Base-by-base conservation (phyloP, 179 eudicot species). In the Spinacia oleracea region DNA sequence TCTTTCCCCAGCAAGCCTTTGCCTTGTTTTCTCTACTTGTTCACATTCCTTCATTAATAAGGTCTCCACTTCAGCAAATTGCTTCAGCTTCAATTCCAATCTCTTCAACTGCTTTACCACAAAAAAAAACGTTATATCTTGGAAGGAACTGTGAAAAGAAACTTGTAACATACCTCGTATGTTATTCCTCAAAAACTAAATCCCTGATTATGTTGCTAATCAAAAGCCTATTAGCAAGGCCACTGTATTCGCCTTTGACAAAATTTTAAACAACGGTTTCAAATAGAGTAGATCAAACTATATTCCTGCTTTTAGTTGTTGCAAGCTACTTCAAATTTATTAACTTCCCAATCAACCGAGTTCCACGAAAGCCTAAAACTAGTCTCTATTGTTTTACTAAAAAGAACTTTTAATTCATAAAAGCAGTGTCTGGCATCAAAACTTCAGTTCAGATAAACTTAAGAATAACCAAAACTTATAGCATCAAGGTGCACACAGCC, bases 51-150 rank as follows among this genome's bases (percentile, higher is more conserved):
- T 93, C 97, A 93, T 95, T 43, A 95, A 68, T 60, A 90, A 85
- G 71, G 95, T 95, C 80, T 95, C 98, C 53, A 95, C 89, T 82
- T 95, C 98, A 31, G 98, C 97, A 87, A 94, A 93, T 73, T 94
- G 98, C 85, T 93, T 94, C 78, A 94, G 91, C 90, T 94, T 94
- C 83, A 94, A 85, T 81, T 94, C 98, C 87, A 94, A 80, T 79
- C 98, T 93, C 84, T 93, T 94, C 86, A 95, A 84, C 98, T 95
- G 92, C 70, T 71, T 29, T 76, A 81, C 65, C 59, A 80, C 20
- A 73, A 60, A 62, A 35, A 35, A 6, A 0, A 73, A 56, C 0
- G 21, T n/a, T 74, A 73, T n/a, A 42, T 67, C 18, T 20, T 23
- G 25, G 76, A 38, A 40, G 42, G 25, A 46, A 32, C 38, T 12